Conservation (phyloP, 768 basidiomycete species). For the Mycena leptocephala region DNA sequence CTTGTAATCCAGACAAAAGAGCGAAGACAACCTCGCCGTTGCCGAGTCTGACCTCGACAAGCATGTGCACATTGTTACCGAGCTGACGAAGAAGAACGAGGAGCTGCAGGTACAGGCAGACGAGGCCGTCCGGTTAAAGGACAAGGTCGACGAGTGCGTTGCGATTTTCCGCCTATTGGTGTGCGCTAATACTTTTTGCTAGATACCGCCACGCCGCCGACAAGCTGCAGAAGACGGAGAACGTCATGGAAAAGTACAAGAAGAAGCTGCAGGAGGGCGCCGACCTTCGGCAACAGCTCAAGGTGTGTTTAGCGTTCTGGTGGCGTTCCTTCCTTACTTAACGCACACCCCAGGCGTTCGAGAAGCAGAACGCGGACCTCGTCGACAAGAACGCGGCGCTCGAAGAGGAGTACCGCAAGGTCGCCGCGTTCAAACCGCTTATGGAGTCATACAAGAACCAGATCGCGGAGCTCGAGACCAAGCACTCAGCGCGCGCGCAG, state of each 20-base stretch:
- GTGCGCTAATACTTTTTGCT: conserved; percentile 5
- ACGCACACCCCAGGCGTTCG: conserved; percentile 72
- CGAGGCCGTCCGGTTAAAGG: conserved; percentile 86
- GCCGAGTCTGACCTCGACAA: conserved; percentile 90
- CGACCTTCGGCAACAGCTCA: conserved; percentile 89
- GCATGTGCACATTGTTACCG: conserved; percentile 76
- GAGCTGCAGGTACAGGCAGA: conserved; percentile 87
- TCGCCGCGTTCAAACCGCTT: conserved; percentile 88
- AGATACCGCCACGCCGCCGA: conserved; percentile 96
- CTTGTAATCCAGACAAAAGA: conserved; percentile 82
- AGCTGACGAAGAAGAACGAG: conserved; percentile 85
- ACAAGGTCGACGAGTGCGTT: conserved; percentile 94
- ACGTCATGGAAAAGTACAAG: conserved; percentile 99
- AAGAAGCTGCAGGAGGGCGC: conserved; percentile 97
- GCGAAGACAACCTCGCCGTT: conserved; percentile 91
- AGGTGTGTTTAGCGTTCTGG: conserved; percentile 62
- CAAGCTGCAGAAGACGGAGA: conserved; percentile 93
- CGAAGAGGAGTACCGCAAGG: conserved; percentile 94
- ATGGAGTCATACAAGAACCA: conserved; percentile 95
- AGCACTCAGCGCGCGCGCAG: conserved; percentile 74
- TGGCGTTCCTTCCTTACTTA: neutral
- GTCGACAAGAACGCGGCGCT: conserved; percentile 92
- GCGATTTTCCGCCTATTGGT: neutral
- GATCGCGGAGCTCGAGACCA: conserved; percentile 85
- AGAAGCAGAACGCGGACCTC: conserved; percentile 93